Conservation (phyloP, 768 basidiomycete species). For the Lactifluus volemus region DNA sequence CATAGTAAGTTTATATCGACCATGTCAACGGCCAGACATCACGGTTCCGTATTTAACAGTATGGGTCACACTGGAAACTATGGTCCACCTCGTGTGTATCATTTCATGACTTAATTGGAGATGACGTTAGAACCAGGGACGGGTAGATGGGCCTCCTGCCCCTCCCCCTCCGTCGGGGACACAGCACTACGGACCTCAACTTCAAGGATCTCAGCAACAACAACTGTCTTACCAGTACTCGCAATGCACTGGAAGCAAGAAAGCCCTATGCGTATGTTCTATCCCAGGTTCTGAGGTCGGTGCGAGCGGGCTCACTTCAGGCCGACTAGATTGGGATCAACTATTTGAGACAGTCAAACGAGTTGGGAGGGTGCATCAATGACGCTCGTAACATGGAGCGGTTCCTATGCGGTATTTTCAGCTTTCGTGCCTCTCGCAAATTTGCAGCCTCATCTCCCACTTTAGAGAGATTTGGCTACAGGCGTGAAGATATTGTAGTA, state of each 20-base stretch:
- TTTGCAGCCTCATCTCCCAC: neutral
- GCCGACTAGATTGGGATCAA: slow-evolving; percentile 42
- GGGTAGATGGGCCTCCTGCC: slow-evolving; percentile 24
- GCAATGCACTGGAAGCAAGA: slow-evolving; percentile 45
- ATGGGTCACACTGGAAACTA: slow-evolving; percentile 11
- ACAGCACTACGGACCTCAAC: slow-evolving; percentile 40
- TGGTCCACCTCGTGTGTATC: slow-evolving; percentile 23
- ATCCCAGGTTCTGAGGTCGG: neutral
- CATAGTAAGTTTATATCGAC: slow-evolving; percentile 9
- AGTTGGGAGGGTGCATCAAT: slow-evolving; percentile 49
- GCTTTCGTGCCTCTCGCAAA: neutral
- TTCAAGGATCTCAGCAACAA: slow-evolving; percentile 26
- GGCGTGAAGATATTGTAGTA: slow-evolving; percentile 48
- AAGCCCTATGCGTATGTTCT: slow-evolving; percentile 42
- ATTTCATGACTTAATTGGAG: neutral
- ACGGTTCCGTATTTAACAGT: neutral
- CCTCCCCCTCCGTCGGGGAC: slow-evolving; percentile 29
- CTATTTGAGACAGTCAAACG: slow-evolving; percentile 36
- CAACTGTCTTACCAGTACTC: slow-evolving; percentile 48
- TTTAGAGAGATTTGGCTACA: slow-evolving; percentile 38
- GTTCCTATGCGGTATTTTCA: slow-evolving; percentile 34
- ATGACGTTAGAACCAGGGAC: neutral
- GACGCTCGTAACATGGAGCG: slow-evolving; percentile 45
- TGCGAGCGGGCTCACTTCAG: neutral
- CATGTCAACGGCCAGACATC: neutral